Conservation (phyloP, 768 basidiomycete genomes). For the Sistotremastrum niveocremeum region DNA sequence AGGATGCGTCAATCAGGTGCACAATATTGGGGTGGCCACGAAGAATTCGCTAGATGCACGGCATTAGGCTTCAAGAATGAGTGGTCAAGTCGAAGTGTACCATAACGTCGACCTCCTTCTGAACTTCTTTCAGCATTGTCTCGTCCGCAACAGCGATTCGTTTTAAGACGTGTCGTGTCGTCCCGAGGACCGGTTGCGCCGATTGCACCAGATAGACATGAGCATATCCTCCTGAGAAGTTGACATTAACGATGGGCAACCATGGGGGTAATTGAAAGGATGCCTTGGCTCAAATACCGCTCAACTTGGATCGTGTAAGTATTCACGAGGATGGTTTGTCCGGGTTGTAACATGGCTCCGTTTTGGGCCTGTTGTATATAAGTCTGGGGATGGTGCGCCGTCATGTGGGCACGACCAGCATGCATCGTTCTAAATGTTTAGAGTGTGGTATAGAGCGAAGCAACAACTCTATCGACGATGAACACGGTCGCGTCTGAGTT, state of each 20-base stretch:
- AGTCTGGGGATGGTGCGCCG: constrained; percentile 2
- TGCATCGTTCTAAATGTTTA: too few species aligned
- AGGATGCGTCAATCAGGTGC: constrained; percentile 90
- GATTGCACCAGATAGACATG: constrained; percentile 95
- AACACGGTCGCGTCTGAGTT: too few species aligned
- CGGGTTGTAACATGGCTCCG: constrained; percentile 25
- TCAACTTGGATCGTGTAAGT: constrained; percentile 86
- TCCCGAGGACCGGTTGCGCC: constrained; percentile 73
- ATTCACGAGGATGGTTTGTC: constrained; percentile 83
- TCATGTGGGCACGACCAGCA: not conserved
- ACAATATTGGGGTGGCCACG: constrained; percentile 93
- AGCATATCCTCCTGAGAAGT: constrained; percentile 76
- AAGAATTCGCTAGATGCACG: constrained; percentile 53
- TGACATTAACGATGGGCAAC: constrained; percentile 5
- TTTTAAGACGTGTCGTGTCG: constrained; percentile 93
- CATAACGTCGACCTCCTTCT: constrained; percentile 99
- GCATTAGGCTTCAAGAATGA: constrained; percentile 17
- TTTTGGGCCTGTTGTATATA: not conserved
- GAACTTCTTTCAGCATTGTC: constrained; percentile 80
- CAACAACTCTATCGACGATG: too few species aligned
- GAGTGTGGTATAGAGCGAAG: too few species aligned
- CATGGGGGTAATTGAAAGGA: constrained; percentile 5
- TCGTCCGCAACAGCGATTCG: constrained; percentile 89
- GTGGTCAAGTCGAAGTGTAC: constrained; percentile 29
- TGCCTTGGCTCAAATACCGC: constrained; percentile 88